Percentiles rank a stretch among this genome's conserved stretches.
phyloP scores from a whole-genome alignment of 176 grass and related monocot genomes.

The Hyparrhenia diplandra region DNA sequence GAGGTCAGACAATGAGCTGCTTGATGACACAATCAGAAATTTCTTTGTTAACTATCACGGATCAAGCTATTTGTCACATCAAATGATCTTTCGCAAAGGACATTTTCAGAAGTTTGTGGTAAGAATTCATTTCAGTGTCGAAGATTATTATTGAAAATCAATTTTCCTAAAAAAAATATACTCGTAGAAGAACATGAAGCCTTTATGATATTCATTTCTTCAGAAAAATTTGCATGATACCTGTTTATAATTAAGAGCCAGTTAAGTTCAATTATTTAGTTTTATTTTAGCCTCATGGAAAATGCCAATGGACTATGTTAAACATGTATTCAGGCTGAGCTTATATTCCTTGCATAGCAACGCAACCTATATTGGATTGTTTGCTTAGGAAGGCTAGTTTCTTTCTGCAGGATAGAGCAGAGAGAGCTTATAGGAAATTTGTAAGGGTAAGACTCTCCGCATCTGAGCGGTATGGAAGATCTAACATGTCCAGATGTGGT shows the following conservation, averaged over 20 bases:
- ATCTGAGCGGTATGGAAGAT: slow-evolving; percentile 48
- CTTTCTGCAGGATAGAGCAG: slow-evolving; percentile 60
- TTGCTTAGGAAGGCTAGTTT: slow-evolving; percentile 7
- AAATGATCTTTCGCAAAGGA: slow-evolving; percentile 69
- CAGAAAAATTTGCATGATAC: not conserved
- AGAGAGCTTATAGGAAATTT: slow-evolving; percentile 76
- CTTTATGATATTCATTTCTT: not conserved
- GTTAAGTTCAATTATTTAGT: not conserved
- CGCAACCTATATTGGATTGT: not conserved
- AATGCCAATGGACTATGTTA: not conserved
- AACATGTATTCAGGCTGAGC: not conserved
- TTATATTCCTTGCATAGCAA: not conserved
- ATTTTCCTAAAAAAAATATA: not conserved
- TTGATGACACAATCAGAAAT: slow-evolving; percentile 72
- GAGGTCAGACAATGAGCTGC: slow-evolving; percentile 40
- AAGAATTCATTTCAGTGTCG: not conserved
- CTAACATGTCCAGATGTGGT: slow-evolving; percentile 62
- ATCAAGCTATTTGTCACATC: slow-evolving; percentile 90
- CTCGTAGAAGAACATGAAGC: not conserved
- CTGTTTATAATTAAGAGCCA: not conserved
- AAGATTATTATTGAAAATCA: not conserved
- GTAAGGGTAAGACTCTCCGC: slow-evolving; percentile 46
- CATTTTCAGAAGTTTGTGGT: slow-evolving; percentile 80
- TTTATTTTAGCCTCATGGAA: not conserved
- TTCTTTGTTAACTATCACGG: slow-evolving; percentile 93